Base-by-base conservation (phyloP, 2,329 filamentous ascomycete genomes). In the Zasmidium angulare region DNA sequence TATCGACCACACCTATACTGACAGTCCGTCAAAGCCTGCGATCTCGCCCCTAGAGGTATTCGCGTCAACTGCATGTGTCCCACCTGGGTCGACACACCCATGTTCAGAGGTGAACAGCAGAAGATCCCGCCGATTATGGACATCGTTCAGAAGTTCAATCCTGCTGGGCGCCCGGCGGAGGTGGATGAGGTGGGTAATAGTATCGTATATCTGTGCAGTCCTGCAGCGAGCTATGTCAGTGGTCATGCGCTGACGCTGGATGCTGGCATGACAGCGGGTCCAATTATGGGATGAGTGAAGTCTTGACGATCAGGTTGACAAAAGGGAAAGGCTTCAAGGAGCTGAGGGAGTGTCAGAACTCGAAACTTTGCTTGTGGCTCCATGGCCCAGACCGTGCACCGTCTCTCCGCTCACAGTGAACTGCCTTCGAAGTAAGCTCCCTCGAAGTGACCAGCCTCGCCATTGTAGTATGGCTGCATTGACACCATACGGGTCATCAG, bases 51-150 rank as follows among this genome's bases (percentile, higher is more conserved):
- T 12, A 20, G 46, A 17, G 29, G 29, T 21, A 53, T 53, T 22
- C 31, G 51, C 29, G 51, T 53, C 29, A 46, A 53, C n/a, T 36
- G 17, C n/a, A 40, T 53, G 3, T 53, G 50, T 20, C 50, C 50
- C 19, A 53, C 50, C 14, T 53, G 50, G 50, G 50, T 53, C 11
- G 50, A 31, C 50, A 53, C 50, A n/a, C 50, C 50, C 3, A 53
- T 53, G 50, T 53, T 31, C 31, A 53, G 22, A 23, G 36, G 36
- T 17, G 36, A 43, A 43, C 36, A 43, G n/a, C 7, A 12, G 4
- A 53, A 53, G 31, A 22, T 53, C 19, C 29, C 51, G 12, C 29
- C 31, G 2, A 26, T 22, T 1, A 4, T n/a, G 1, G 36, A 53
- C 6, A 12, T 43, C 19, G 21, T 46, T 10, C 43, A 53, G 31